Percentiles rank a stretch among this genome's conserved stretches.
These are phyloP conservation scores for Colletotrichum sp. DNA, from an alignment of 2,329 filamentous ascomycete species.

Conservation along the genomic window DNA sequence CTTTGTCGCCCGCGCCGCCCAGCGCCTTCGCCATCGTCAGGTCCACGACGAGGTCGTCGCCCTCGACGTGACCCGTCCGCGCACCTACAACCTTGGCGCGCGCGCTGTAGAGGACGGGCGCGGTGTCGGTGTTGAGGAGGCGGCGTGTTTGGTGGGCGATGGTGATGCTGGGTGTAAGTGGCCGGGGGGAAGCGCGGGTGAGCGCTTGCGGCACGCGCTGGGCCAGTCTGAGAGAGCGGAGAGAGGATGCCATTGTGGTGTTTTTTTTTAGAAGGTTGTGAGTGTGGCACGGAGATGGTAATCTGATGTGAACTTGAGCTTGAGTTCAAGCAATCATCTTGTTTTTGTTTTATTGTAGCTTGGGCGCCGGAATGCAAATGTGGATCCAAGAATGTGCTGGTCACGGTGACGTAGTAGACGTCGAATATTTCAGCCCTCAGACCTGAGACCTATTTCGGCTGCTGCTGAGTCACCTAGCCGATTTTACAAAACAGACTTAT, in stretches of 20 bases:
- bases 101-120: slow-evolving; percentile 41
- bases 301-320: not conserved
- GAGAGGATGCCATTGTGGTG: not conserved
- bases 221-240: slow-evolving; percentile 1
- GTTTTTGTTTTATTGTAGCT: not conserved
- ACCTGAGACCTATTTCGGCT: not conserved
- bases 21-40: slow-evolving; percentile 48
- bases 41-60: slow-evolving; percentile 34
- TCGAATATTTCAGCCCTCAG: not conserved
- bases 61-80: slow-evolving; percentile 32
- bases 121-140: slow-evolving; percentile 41
- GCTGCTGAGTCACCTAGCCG: not conserved
- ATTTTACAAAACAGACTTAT: fast-evolving
- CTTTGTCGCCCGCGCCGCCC: slow-evolving; percentile 39
- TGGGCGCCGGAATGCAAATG: not conserved
- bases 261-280: too few relatives aligned
- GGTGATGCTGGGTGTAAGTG: not conserved
- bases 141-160: slow-evolving; percentile 18
- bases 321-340: not conserved
- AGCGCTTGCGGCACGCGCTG: not conserved
- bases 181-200: not conserved
- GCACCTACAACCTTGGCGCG: slow-evolving; percentile 42
- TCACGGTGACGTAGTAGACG: not conserved
- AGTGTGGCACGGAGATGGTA: not conserved
- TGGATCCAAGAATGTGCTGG: not conserved